A percentile compares a stretch with the other conserved stretches of the same genome.
These are phyloP conservation scores for Rhizophagus sp. DNA, from an alignment of 192 early-diverging fungal genomes.

Conservation along the genomic window DNA sequence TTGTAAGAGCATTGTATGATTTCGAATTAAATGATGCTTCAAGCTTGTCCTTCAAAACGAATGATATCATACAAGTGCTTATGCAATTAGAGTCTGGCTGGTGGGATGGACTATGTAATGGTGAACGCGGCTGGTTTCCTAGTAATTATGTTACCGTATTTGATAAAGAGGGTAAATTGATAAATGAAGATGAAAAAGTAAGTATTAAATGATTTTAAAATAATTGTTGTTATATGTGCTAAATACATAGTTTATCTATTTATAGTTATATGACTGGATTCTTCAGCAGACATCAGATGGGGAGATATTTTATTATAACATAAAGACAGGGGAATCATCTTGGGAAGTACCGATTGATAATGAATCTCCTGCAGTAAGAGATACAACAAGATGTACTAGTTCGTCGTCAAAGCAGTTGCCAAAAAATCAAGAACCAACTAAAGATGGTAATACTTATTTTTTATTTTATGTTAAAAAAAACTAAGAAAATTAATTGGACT, in stretches of 20 bases:
- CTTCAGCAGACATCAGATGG: slow-evolving; percentile 48
- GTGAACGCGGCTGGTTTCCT: slow-evolving; percentile 87
- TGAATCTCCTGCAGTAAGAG: background rate
- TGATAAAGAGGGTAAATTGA: too few relatives aligned
- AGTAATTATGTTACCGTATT: slow-evolving; percentile 63
- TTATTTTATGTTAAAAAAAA: slow-evolving; percentile 37
- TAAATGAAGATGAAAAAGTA: slow-evolving; percentile 4
- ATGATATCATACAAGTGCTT: slow-evolving; percentile 89
- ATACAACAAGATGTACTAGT: background rate
- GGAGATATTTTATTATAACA: slow-evolving; percentile 50
- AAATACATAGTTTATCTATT: background rate
- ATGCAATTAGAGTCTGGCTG: slow-evolving; percentile 90
- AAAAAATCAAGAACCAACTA: slow-evolving; percentile 28
- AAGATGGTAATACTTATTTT: slow-evolving; percentile 41
- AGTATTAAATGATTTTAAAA: background rate
- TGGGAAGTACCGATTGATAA: slow-evolving; percentile 34
- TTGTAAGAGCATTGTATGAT: slow-evolving; percentile 74
- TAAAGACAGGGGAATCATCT: slow-evolving; percentile 44
- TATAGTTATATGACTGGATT: slow-evolving; percentile 39
- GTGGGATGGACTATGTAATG: slow-evolving; percentile 94
- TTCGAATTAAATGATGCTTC: slow-evolving; percentile 78
- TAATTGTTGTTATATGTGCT: background rate
- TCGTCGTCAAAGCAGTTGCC: slow-evolving; percentile 6
- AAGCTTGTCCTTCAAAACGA: slow-evolving; percentile 78
- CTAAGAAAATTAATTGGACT: slow-evolving; percentile 39